phyloP scores from a whole-genome alignment of 106 monocot genomes.

The Gastrodia elata region DNA sequence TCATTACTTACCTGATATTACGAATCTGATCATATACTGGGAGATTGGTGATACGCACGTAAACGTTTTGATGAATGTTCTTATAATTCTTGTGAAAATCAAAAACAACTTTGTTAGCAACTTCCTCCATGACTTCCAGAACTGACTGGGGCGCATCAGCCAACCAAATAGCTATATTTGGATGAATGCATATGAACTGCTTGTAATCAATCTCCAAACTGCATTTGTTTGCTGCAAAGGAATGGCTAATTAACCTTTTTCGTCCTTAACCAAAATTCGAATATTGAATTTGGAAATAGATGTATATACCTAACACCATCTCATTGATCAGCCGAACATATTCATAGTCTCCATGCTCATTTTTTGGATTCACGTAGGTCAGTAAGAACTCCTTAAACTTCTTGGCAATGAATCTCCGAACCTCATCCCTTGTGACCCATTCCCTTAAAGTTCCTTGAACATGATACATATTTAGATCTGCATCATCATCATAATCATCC shows the following conservation, averaged over 20 bases:
- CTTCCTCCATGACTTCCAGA: constrained; percentile 99
- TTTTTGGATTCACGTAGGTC: constrained; percentile 82
- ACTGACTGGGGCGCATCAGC: constrained; percentile 99
- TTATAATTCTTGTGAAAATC: constrained; percentile 83
- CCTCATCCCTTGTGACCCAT: constrained; percentile 99
- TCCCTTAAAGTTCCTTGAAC: constrained; percentile 96
- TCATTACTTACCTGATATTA: constrained; percentile 62
- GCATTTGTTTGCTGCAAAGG: constrained; percentile 81
- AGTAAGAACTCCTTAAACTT: constrained; percentile 93
- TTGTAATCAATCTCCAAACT: constrained; percentile 99
- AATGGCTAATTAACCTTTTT: neutral
- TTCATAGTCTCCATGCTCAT: constrained; percentile 73
- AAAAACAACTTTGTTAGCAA: constrained; percentile 85
- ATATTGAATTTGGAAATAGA: neutral
- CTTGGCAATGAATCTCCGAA: constrained; percentile 83
- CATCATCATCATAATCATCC: constrained; percentile 92
- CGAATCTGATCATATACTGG: constrained; percentile 99
- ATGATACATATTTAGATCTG: constrained; percentile 77
- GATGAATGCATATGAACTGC: constrained; percentile 85
- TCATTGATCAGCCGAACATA: constrained; percentile 88
- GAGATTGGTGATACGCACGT: constrained; percentile 82
- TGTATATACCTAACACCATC: constrained; percentile 86
- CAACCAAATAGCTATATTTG: constrained; percentile 98
- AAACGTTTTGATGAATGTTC: constrained; percentile 93
- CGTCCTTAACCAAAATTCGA: neutral